Percentiles rank a stretch among this genome's conserved stretches.
Evolutionary conservation across 108 stramenopile species (phyloP).

Genomic region (Mediolabrus comicus): DNA sequence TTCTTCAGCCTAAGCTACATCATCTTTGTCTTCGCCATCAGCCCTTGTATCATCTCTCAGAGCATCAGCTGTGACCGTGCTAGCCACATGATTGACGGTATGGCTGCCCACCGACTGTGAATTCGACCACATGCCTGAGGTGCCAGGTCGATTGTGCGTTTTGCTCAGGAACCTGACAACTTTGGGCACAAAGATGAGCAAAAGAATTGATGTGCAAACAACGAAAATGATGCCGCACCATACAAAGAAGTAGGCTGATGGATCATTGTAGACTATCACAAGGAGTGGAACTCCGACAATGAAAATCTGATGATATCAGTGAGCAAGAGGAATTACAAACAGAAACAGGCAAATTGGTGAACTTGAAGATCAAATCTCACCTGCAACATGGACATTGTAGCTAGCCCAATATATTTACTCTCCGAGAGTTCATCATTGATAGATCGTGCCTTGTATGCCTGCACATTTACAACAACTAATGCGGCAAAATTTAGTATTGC

Average conservation of each 20-base stretch:
- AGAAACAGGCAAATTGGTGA: too few relatives aligned
- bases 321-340: too few relatives aligned
- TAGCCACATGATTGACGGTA: too few relatives aligned
- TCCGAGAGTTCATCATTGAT: constrained; percentile 46
- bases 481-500: not conserved
- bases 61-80: too few relatives aligned
- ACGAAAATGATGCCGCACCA: not conserved
- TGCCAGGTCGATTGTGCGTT: too few relatives aligned
- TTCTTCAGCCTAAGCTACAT: too few relatives aligned
- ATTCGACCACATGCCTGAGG: too few relatives aligned
- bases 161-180: too few relatives aligned
- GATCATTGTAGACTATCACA: not conserved
- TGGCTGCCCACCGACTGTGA: too few relatives aligned
- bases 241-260: not conserved
- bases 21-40: too few relatives aligned
- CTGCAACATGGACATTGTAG: constrained; percentile 48
- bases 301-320: constrained; percentile 17
- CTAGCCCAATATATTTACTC: constrained; percentile 39
- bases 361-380: too few relatives aligned
- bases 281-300: constrained; percentile 43
- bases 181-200: constrained; percentile 6
- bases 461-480: constrained; percentile 2
- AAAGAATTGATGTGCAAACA: not conserved
- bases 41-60: too few relatives aligned
- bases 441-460: constrained; percentile 51